phyloP scores from a whole-genome alignment of 2,329 filamentous ascomycete genomes.

The Drechslerella stenobrocha region DNA sequence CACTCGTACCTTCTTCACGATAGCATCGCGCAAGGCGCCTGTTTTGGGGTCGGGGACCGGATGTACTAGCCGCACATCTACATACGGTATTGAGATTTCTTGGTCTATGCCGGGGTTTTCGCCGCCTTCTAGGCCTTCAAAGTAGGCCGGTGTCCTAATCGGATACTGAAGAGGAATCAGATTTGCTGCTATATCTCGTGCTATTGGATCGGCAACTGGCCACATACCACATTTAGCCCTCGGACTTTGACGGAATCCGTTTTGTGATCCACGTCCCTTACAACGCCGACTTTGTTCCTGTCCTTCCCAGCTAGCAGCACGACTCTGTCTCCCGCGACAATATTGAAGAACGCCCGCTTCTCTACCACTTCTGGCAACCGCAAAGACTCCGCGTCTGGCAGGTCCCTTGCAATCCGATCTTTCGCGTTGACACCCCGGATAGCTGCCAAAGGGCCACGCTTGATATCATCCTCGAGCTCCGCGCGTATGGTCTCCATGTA shows the following conservation, averaged over 20 bases:
- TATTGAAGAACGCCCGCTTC: conserved; percentile 61
- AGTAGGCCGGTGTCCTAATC: conserved; percentile 41
- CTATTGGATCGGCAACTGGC: neutral
- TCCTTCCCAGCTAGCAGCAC: conserved; percentile 77
- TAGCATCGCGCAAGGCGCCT: conserved; percentile 69
- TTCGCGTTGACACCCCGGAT: conserved; percentile 27
- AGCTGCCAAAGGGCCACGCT: conserved; percentile 28
- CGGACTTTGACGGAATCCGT: conserved; percentile 66
- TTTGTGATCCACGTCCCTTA: conserved; percentile 62
- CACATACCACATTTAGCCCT: conserved; percentile 66
- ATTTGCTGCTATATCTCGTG: neutral
- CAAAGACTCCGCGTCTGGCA: conserved; percentile 23
- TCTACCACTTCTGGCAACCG: conserved; percentile 47
- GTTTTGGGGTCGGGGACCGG: conserved; percentile 70
- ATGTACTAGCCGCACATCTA: conserved; percentile 78
- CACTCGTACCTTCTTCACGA: conserved; percentile 72
- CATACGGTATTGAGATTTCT: conserved; percentile 66
- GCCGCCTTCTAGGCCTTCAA: conserved; percentile 53
- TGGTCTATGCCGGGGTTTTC: conserved; percentile 58
- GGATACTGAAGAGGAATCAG: conserved; percentile 20
- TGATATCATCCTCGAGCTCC: conserved; percentile 36
- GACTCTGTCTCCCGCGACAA: conserved; percentile 74
- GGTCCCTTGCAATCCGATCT: conserved; percentile 42
- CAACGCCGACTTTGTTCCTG: conserved; percentile 79
- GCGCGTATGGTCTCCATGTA: conserved; percentile 17